Percentiles rank a stretch among this genome's conserved stretches.
Conservation (phyloP, 352 stramenopile species). For the Hyaloperonospora brassicae region DNA sequence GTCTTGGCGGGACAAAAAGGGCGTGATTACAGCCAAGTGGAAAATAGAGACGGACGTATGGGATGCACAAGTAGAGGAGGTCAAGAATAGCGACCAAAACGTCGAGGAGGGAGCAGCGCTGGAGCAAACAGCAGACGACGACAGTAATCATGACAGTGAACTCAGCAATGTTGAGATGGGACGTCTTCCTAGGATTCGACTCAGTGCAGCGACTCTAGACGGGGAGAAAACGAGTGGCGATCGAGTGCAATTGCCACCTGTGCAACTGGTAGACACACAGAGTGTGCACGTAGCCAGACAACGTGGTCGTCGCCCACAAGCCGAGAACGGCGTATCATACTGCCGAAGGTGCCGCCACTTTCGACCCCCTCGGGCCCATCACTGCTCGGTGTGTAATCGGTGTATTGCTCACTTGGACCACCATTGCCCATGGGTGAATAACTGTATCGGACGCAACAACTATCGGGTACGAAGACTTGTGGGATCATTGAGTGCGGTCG, state of each 20-base stretch:
- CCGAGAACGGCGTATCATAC: constrained; percentile 29
- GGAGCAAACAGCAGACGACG: constrained; percentile 1
- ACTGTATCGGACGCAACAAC: constrained; percentile 95
- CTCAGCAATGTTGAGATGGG: constrained; percentile 6
- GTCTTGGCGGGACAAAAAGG: too few relatives aligned
- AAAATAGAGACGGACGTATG: constrained; percentile 12
- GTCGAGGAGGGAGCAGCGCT: constrained; percentile 7
- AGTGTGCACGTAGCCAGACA: constrained; percentile 31
- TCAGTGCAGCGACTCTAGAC: constrained; percentile 11
- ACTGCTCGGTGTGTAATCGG: constrained; percentile 77
- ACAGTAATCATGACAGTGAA: constrained; percentile 4
- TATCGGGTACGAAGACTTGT: constrained; percentile 66
- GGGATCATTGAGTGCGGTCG: background rate
- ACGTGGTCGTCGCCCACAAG: constrained; percentile 13
- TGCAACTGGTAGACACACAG: constrained; percentile 31
- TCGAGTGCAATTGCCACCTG: constrained; percentile 15
- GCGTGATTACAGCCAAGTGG: too few relatives aligned
- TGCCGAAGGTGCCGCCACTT: constrained; percentile 46
- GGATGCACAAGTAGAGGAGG: constrained; percentile 14
- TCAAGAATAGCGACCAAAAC: constrained; percentile 13
- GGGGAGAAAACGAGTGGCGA: constrained; percentile 3
- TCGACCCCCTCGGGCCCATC: constrained; percentile 44
- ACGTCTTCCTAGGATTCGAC: constrained; percentile 27
- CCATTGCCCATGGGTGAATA: constrained; percentile 97
- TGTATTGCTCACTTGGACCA: constrained; percentile 96